A percentile compares a stretch with the other conserved stretches of the same genome.
phyloP scores from a whole-genome alignment of 768 basidiomycete genomes.

The Termitomyces sp. region DNA sequence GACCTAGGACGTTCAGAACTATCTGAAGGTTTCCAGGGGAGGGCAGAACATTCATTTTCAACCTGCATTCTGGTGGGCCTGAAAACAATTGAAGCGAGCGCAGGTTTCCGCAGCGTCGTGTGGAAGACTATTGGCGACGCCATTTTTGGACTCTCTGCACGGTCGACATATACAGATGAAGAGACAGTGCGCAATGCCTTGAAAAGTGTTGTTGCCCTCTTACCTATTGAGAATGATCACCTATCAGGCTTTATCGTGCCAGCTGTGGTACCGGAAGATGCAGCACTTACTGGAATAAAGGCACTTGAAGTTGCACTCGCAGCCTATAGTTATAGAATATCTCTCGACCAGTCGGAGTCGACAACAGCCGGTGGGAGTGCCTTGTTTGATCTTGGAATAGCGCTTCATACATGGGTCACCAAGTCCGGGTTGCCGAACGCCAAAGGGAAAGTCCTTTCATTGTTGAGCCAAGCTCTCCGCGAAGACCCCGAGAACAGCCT shows the following conservation, averaged over 20 bases:
- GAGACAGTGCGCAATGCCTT: conserved; percentile 32
- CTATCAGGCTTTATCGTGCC: conserved; percentile 38
- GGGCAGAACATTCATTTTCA: conserved; percentile 74
- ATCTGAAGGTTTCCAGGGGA: conserved; percentile 63
- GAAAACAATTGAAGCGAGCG: conserved; percentile 42
- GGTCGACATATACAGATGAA: conserved; percentile 47
- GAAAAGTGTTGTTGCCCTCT: conserved; percentile 30
- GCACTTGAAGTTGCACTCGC: conserved; percentile 51
- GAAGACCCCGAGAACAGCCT: conserved; percentile 66
- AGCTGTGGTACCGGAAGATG: conserved; percentile 22
- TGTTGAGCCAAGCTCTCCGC: conserved; percentile 69
- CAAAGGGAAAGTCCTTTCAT: conserved; percentile 43
- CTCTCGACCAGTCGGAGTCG: conserved; percentile 53
- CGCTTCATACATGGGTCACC: conserved; percentile 49
- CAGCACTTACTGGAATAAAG: conserved; percentile 28
- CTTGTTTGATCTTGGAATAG: conserved; percentile 71
- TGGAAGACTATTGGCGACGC: conserved; percentile 89
- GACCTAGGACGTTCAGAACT: conserved; percentile 67
- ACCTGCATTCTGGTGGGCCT: conserved; percentile 53
- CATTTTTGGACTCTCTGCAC: conserved; percentile 59
- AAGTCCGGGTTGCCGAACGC: conserved; percentile 28
- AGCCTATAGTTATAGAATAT: conserved; percentile 59
- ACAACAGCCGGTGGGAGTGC: conserved; percentile 47
- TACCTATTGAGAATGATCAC: conserved; percentile 38
- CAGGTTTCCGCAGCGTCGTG: conserved; percentile 65